A percentile compares a stretch with the other conserved stretches of the same genome.
Evolutionary conservation across 75 land plant species (phyloP).

Genomic region (Azolla pinnata): DNA sequence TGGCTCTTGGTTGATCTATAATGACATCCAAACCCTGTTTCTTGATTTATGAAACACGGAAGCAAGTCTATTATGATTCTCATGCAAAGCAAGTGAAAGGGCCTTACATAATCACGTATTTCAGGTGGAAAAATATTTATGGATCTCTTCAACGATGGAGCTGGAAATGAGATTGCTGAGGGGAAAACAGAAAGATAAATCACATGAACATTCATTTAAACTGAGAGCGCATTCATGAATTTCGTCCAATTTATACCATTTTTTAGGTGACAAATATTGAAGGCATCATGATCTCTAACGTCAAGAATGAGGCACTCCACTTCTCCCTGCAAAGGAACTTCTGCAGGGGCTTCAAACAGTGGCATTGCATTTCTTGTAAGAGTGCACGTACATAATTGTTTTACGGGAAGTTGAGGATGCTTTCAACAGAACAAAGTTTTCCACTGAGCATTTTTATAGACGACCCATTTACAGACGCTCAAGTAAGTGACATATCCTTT

Average conservation of each 20-base stretch:
- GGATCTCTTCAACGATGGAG: slow-evolving; percentile 10
- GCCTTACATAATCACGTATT: slow-evolving; percentile 10
- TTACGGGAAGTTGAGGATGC: no score
- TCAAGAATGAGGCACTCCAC: slow-evolving; percentile 13
- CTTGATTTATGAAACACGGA: not conserved
- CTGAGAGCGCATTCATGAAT: no score
- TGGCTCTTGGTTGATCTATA: slow-evolving; percentile 18
- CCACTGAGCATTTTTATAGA: not conserved
- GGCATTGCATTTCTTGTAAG: not conserved
- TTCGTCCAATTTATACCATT: slow-evolving; percentile 8
- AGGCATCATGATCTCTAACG: slow-evolving; percentile 13
- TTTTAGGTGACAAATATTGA: slow-evolving; percentile 8
- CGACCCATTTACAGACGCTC: no score
- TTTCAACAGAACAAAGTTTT: not conserved
- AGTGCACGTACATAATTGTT: not conserved
- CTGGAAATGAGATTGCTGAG: slow-evolving; percentile 16
- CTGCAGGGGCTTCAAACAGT: not conserved
- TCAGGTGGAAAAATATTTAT: slow-evolving; percentile 11
- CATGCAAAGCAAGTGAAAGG: not conserved
- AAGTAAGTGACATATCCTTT: no score
- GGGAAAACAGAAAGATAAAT: not conserved
- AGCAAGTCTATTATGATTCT: not conserved
- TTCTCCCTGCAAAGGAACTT: slow-evolving; percentile 6
- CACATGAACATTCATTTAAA: not conserved
- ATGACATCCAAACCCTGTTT: not conserved